Evolutionary conservation across 352 stramenopile species (phyloP).

Genomic region (Globisporangium megalacanthum): DNA sequence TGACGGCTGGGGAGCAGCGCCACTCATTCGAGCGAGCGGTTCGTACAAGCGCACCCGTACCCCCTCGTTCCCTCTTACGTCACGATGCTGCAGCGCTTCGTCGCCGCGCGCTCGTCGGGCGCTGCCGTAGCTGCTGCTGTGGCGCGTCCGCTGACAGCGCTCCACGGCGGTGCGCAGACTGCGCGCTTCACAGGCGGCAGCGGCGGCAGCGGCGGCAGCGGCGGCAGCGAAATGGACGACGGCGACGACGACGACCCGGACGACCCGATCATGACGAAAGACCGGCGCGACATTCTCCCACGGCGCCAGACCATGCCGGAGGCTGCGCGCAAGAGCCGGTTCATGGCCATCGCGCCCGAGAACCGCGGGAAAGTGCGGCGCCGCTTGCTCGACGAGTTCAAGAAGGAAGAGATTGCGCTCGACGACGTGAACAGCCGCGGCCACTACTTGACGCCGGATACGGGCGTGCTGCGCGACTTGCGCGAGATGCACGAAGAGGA

Average conservation of each 20-base stretch:
- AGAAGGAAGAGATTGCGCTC: slow-evolving; percentile 61
- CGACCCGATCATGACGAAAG: slow-evolving; percentile 70
- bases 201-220: slow-evolving; percentile 12
- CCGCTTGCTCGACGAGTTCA: slow-evolving; percentile 75
- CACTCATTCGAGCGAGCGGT: not conserved
- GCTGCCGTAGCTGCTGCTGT: slow-evolving; percentile 14
- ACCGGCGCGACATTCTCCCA: slow-evolving; percentile 44
- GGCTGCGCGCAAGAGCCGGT: slow-evolving; percentile 69
- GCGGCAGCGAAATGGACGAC: slow-evolving; percentile 38
- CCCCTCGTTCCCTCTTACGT: too few species aligned
- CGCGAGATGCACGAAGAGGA: slow-evolving; percentile 66
- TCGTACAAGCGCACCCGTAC: too few species aligned
- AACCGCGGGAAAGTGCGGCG: slow-evolving; percentile 75
- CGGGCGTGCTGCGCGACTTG: slow-evolving; percentile 53
- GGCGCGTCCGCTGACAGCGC: too few species aligned
- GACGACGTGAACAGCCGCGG: slow-evolving; percentile 39
- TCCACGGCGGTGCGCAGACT: slow-evolving; percentile 7
- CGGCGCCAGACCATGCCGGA: slow-evolving; percentile 71
- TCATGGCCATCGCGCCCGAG: slow-evolving; percentile 64
- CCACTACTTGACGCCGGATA: slow-evolving; percentile 51
- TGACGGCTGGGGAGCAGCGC: not conserved
- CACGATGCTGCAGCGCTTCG: slow-evolving; percentile 62
- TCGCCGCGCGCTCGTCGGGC: slow-evolving; percentile 24
- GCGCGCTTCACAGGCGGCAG: slow-evolving; percentile 32
- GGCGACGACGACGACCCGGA: slow-evolving; percentile 62